phyloP scores from a whole-genome alignment of 179 eudicot species.

The Vitellaria paradoxa region DNA sequence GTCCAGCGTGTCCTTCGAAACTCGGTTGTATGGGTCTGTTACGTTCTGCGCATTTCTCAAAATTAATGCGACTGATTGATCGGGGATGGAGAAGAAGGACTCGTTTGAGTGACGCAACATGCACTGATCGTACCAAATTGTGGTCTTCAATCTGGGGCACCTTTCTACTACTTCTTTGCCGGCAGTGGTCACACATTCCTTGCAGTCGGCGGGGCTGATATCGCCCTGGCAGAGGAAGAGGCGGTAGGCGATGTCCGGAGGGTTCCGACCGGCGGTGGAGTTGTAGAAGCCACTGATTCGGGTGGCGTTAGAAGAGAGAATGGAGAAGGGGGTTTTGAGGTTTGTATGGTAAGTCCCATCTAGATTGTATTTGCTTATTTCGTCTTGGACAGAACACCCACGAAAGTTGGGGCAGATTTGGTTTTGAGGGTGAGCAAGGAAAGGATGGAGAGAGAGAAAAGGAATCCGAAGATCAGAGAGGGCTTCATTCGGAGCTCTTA shows the following conservation, averaged over 20 bases:
- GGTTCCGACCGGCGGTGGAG: slow-evolving; percentile 19
- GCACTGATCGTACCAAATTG: slow-evolving; percentile 33
- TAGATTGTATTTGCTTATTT: too few species aligned
- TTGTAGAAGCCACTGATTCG: slow-evolving; percentile 8
- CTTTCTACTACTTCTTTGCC: neutral
- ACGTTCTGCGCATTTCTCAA: neutral
- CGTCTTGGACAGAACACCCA: too few species aligned
- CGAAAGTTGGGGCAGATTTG: too few species aligned
- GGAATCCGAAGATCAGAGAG: too few species aligned
- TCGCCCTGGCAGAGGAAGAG: slow-evolving; percentile 40
- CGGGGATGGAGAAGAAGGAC: neutral
- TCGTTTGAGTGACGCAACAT: slow-evolving; percentile 28
- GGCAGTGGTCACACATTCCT: slow-evolving; percentile 26
- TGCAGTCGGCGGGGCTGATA: slow-evolving; percentile 17
- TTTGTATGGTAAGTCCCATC: too few species aligned
- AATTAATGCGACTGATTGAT: fast-evolving
- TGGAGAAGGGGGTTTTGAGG: too few species aligned
- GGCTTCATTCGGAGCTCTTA: too few species aligned
- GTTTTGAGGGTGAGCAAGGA: too few species aligned
- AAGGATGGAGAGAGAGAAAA: too few species aligned
- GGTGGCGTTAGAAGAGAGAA: too few species aligned
- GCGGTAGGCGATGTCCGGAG: slow-evolving; percentile 23
- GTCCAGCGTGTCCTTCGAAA: neutral
- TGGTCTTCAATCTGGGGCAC: slow-evolving; percentile 22
- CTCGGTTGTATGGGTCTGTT: neutral